phyloP scores from a whole-genome alignment of 495 filamentous ascomycete species.

The Hypoxylon perforatum region DNA sequence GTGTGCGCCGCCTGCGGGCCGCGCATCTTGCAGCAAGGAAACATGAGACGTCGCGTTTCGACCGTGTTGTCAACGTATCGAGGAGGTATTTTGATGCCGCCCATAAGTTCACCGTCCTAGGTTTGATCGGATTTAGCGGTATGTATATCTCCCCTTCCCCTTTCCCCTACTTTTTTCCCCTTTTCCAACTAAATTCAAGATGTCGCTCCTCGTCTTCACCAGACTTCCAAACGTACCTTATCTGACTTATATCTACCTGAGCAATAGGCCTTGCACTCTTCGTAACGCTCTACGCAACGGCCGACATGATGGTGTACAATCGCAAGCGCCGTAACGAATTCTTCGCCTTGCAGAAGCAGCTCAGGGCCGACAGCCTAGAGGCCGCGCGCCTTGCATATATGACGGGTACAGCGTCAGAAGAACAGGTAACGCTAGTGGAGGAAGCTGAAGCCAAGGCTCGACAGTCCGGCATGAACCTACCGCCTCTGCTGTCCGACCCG shows the following conservation, averaged over 20 bases:
- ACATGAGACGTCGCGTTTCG: slow-evolving; percentile 72
- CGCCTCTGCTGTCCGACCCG: slow-evolving; percentile 46
- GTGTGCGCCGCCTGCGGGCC: slow-evolving; percentile 85
- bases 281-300: slow-evolving; percentile 81
- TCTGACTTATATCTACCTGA: slow-evolving; percentile 3
- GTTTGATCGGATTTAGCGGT: slow-evolving; percentile 85
- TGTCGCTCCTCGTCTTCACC: neutral
- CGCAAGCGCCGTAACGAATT: slow-evolving; percentile 74
- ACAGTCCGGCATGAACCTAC: slow-evolving; percentile 49
- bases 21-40: slow-evolving; percentile 76
- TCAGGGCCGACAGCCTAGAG: slow-evolving; percentile 63
- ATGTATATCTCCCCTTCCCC: slow-evolving; percentile 40
- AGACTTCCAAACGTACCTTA: neutral
- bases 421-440: slow-evolving; percentile 62
- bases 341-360: slow-evolving; percentile 68
- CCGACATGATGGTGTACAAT: slow-evolving; percentile 90
- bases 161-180: neutral
- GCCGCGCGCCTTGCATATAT: slow-evolving; percentile 70
- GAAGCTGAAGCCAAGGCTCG: slow-evolving; percentile 50
- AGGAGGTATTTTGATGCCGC: slow-evolving; percentile 82
- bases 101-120: slow-evolving; percentile 79
- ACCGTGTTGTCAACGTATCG: slow-evolving; percentile 74
- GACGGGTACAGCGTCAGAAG: slow-evolving; percentile 69
- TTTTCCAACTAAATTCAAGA: neutral
- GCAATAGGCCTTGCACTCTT: slow-evolving; percentile 73